Percentiles rank a stretch among this genome's conserved stretches.
Evolutionary conservation across 352 stramenopile species (phyloP).

Genomic region (Phytophthora aleatoria): DNA sequence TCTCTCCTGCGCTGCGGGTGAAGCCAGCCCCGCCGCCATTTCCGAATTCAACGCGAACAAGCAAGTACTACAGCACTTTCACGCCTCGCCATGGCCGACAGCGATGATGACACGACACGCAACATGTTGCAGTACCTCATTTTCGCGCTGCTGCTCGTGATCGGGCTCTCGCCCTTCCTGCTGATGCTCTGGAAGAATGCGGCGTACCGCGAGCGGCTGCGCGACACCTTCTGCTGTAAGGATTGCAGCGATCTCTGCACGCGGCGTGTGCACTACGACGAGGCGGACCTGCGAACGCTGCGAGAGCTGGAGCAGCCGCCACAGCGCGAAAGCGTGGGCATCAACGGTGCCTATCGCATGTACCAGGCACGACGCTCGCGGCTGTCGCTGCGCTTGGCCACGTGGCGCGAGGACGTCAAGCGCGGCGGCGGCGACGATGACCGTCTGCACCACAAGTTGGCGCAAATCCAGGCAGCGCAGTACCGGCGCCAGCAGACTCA

Average conservation of each 20-base stretch:
- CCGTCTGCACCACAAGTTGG: conserved; percentile 54
- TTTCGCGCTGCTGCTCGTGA: conserved; percentile 47
- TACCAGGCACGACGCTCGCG: conserved; percentile 55
- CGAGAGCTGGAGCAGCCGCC: conserved; percentile 54
- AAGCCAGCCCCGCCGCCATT: conserved; percentile 18
- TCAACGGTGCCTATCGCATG: conserved; percentile 62
- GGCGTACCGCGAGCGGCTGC: conserved; percentile 41
- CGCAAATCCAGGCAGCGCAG: conserved; percentile 46
- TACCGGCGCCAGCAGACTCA: conserved; percentile 25
- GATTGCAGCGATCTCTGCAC: conserved; percentile 33
- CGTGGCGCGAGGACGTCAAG: conserved; percentile 74
- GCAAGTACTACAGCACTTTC: conserved; percentile 2
- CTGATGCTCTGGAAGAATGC: conserved; percentile 56
- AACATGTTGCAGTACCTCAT: conserved; percentile 53
- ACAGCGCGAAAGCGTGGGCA: conserved; percentile 45
- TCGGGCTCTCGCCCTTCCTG: conserved; percentile 48
- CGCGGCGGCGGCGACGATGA: conserved; percentile 40
- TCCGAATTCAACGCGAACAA: conserved; percentile 24
- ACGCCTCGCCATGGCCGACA: conserved; percentile 27
- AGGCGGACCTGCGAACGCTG: conserved; percentile 57
- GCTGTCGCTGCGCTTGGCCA: conserved; percentile 55
- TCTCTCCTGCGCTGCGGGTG: conserved; percentile 1
- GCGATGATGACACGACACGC: conserved; percentile 33
- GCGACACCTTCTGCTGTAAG: conserved; percentile 42
- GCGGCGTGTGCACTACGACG: conserved; percentile 54